Conservation (phyloP, 768 basidiomycete species). For the Bullera alba region DNA sequence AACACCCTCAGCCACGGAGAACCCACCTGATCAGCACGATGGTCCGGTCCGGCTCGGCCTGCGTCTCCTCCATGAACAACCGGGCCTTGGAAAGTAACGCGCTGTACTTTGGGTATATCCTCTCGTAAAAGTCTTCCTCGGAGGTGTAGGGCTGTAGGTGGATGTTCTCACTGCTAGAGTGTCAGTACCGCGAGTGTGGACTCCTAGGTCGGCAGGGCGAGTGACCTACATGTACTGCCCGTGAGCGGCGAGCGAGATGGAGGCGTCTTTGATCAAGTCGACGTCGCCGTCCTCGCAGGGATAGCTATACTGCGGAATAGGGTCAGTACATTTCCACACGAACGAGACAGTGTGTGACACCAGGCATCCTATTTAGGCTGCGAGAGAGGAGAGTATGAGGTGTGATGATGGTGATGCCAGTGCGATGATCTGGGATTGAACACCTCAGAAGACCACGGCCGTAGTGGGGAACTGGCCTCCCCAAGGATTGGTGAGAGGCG, state of each 20-base stretch:
- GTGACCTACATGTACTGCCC: conserved; percentile 63
- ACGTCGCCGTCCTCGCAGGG: conserved; percentile 90
- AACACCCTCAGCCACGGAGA: background rate
- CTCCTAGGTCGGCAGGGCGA: background rate
- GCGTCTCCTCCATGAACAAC: conserved; percentile 63
- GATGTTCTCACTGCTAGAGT: conserved; percentile 47
- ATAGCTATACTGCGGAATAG: conserved; percentile 49
- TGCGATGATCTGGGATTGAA: no score
- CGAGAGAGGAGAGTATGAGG: no score
- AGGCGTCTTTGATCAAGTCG: conserved; percentile 75
- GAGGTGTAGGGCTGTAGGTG: conserved; percentile 69
- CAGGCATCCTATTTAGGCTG: no score
- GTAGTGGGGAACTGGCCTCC: no score
- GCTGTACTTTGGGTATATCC: conserved; percentile 64
- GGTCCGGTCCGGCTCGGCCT: conserved; percentile 57
- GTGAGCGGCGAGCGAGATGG: conserved; percentile 68
- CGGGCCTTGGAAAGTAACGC: conserved; percentile 62
- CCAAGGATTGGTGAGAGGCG: no score
- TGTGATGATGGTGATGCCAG: no score
- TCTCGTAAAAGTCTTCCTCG: conserved; percentile 66
- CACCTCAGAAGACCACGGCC: no score
- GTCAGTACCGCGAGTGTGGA: background rate
- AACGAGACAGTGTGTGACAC: background rate
- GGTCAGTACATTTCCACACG: background rate
- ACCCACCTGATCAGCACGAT: conserved; percentile 77